Evolutionary conservation across 305 asterid species (phyloP), one percentile per base, ranked within the genome.

Genomic region (Caryopteris hybrid): DNA sequence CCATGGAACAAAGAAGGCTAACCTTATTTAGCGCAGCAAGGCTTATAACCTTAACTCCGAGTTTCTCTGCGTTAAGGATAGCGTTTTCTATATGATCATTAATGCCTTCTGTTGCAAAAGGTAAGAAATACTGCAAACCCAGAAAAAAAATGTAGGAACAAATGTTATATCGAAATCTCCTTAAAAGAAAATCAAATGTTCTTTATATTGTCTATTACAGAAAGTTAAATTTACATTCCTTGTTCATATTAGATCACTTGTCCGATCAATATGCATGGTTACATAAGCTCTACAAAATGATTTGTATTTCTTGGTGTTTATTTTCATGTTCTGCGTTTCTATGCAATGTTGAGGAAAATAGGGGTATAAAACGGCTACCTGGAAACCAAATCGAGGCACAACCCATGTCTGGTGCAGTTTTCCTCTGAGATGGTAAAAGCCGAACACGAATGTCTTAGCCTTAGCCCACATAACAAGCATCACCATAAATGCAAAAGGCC

Each of bases 1-100:
- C 56, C 14, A 46, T 21, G 52, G 52, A 46, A n/a, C 51, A 68
- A 68, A 64, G 25, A 42, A 56, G 57, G 64, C 66, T 63, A 8
- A 83, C 98, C 92, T 94, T 94, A 58, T 94, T 91, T 39, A 94
- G 73, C 16, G 97, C 96, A 58, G 99, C 97, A 41, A 93, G 98
- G 84, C 95, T 90, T 21, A 90, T 85, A 69, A 94, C 97, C 85
- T 91, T 82, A 45, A 91, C 89, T 25, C 99, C 97, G 50, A 91
- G 77, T 75, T 62, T 91, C 53, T 93, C 93, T 45, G 99, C 99
- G 60, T 70, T 82, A 17, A 93, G 88, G 72, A 93, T 91, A 13
- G 99, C 96, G 25, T 87, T 91, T 80, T 91, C 97, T 13, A 93
- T 93, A 41, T 74, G 97, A 3, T 85, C 85, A 66, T 93, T 93